Evolutionary conservation across 1,139 yeast genomes (phyloP).

Genomic region (Zygosaccharomyces pseudobailii): DNA sequence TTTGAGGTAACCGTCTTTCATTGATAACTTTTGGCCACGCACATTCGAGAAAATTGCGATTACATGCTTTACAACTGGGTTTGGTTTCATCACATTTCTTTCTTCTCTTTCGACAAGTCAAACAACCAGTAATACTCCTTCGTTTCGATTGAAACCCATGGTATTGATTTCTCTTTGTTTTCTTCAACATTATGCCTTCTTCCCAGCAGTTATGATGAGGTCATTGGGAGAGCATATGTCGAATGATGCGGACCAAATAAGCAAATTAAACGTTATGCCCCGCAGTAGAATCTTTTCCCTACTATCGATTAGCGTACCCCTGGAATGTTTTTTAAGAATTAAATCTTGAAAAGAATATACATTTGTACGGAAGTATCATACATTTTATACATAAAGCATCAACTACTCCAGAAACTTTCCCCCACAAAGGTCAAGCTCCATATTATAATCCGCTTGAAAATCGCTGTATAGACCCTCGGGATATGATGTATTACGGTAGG

Average conservation of each 20-base stretch:
- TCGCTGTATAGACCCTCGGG: constrained; percentile 65
- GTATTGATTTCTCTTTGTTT: not conserved
- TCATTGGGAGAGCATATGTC: not conserved
- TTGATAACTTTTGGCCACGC: constrained; percentile 16
- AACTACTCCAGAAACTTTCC: constrained; percentile 11
- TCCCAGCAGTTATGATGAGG: not conserved
- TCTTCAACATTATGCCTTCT: not conserved
- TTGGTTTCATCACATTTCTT: constrained; percentile 53
- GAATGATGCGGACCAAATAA: not conserved
- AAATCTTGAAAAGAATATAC: not conserved
- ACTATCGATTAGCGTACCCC: too few species aligned
- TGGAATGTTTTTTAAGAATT: too few species aligned
- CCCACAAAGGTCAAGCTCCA: constrained; percentile 33
- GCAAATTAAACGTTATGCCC: not conserved
- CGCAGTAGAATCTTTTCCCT: too few species aligned
- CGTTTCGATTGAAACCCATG: not conserved
- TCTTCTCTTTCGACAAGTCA: constrained; percentile 39
- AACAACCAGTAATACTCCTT: constrained; percentile 31
- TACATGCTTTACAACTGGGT: constrained; percentile 50
- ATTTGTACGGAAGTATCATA: not conserved
- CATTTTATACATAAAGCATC: too few species aligned
- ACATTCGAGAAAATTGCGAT: constrained; percentile 36
- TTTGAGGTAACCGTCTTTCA: not conserved
- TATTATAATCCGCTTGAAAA: constrained; percentile 57
- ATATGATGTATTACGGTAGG: constrained; percentile 54